Percentiles rank a stretch among this genome's conserved stretches.
Conservation (phyloP, 176 grass and related monocot genomes). For the Oryza rufipogon region DNA sequence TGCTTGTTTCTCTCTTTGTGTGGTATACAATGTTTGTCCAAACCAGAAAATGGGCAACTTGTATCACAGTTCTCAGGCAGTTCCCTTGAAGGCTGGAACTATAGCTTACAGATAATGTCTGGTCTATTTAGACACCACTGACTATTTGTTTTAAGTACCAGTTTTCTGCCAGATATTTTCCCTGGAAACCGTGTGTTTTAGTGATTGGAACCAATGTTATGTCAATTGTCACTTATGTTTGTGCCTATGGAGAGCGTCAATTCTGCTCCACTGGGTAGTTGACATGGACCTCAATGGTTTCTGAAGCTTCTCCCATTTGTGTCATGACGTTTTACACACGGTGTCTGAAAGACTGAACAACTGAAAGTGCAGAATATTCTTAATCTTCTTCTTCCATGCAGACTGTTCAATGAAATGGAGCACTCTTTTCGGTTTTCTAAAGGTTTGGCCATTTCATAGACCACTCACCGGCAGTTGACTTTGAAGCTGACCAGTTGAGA, state of each 20-base stretch:
- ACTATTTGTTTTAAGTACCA: background rate
- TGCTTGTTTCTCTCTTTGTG: background rate
- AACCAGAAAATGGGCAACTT: background rate
- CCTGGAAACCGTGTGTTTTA: constrained; percentile 6
- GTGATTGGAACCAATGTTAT: background rate
- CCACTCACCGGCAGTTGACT: constrained; percentile 47
- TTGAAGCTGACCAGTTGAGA: constrained; percentile 50
- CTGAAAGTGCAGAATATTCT: constrained; percentile 11
- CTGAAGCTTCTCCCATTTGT: constrained; percentile 25
- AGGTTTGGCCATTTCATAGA: constrained; percentile 42
- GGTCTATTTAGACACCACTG: background rate
- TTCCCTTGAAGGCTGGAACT: background rate
- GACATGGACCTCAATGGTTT: constrained; percentile 47
- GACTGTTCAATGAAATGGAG: constrained; percentile 43
- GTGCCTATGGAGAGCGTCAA: background rate
- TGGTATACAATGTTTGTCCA: background rate
- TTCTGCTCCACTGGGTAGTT: constrained; percentile 39
- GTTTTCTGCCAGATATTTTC: background rate
- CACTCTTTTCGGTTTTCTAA: constrained; percentile 9
- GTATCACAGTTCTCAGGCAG: background rate
- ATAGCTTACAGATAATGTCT: background rate
- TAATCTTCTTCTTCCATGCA: background rate
- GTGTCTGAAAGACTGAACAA: constrained; percentile 31
- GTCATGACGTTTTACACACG: constrained; percentile 48
- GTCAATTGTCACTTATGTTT: constrained; percentile 2